phyloP scores from a whole-genome alignment of 2,329 filamentous ascomycete species.

The Cadophora luteo-olivacea region DNA sequence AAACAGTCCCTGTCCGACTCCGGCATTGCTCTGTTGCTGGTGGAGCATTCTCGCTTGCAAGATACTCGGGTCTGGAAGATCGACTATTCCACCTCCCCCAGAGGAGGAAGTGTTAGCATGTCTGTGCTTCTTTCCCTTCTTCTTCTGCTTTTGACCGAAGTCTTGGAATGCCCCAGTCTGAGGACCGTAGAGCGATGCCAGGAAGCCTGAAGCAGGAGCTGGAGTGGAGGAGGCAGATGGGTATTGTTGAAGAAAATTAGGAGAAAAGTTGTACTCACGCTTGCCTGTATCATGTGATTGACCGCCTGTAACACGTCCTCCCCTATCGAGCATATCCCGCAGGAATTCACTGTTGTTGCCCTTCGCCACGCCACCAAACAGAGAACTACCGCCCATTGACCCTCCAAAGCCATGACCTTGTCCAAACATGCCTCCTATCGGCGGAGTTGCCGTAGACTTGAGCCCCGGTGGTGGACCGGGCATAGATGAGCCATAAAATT shows the following conservation, averaged over 20 bases:
- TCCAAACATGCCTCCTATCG: conserved; percentile 87
- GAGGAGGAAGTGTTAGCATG: conserved; percentile 99
- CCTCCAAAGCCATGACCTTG: conserved; percentile 86
- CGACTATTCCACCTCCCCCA: conserved; percentile 91
- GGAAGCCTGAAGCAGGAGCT: conserved; percentile 88
- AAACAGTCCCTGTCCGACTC: conserved; percentile 89
- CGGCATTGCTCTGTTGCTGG: conserved; percentile 79
- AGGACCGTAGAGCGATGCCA: conserved; percentile 89
- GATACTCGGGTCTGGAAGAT: conserved; percentile 99
- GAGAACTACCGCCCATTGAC: conserved; percentile 57
- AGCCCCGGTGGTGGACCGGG: conserved; percentile 93
- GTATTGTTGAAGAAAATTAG: conserved; percentile 89
- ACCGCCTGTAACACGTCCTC: conserved; percentile 69
- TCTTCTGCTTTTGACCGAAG: conserved; percentile 96
- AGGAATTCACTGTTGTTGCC: conserved; percentile 78
- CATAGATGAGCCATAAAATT: conserved; percentile 84
- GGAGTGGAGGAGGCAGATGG: conserved; percentile 81
- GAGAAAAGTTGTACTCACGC: conserved; percentile 98
- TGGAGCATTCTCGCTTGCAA: conserved; percentile 97
- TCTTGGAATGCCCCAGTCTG: conserved; percentile 89
- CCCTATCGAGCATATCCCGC: conserved; percentile 72
- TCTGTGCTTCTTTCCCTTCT: conserved; percentile 99
- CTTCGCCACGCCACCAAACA: conserved; percentile 73
- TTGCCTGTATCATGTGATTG: conserved; percentile 87
- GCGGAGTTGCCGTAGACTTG: conserved; percentile 93